Percentiles rank a stretch among this genome's conserved stretches.
Evolutionary conservation across 495 filamentous ascomycete species (phyloP).

Genomic region (Penicillium odoratum): DNA sequence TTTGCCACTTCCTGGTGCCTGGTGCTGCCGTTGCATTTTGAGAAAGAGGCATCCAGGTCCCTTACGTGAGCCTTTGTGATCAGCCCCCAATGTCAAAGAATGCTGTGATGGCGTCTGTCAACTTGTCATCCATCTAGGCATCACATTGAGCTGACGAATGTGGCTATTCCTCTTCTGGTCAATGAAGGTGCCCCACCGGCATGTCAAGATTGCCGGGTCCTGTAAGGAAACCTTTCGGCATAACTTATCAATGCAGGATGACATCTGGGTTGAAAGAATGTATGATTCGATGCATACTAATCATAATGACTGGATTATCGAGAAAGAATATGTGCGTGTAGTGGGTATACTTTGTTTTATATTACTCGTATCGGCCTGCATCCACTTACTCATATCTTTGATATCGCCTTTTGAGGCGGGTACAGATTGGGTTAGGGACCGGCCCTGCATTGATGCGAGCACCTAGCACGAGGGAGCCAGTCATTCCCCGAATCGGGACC

Average conservation of each 20-base stretch:
- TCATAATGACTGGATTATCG: not conserved
- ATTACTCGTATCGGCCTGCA: not conserved
- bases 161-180: constrained; percentile 8
- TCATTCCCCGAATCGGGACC: constrained; percentile 5
- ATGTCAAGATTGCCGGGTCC: not conserved
- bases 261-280: not conserved
- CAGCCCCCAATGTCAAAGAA: not conserved
- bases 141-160: constrained; percentile 12
- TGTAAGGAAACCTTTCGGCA: not conserved
- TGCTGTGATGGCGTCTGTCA: constrained; percentile 4
- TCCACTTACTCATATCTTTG: not conserved
- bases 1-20: constrained; percentile 14
- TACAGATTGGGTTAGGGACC: constrained; percentile 3
- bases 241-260: not conserved
- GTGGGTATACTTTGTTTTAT: not conserved
- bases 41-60: constrained; percentile 4
- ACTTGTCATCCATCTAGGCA: constrained; percentile 7
- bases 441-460: constrained; percentile 3
- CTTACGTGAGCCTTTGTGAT: constrained; percentile 4
- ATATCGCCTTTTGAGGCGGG: not conserved
- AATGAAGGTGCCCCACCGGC: not conserved
- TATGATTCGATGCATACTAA: not conserved
- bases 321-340: not conserved
- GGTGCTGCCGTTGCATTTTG: constrained; percentile 16
- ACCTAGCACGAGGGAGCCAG: constrained; percentile 3